A percentile compares a stretch with the other conserved stretches of the same genome.
These are phyloP conservation scores for Aspergillus tubingensis DNA, from an alignment of 2,329 filamentous ascomycete species.

Conservation along the genomic window DNA sequence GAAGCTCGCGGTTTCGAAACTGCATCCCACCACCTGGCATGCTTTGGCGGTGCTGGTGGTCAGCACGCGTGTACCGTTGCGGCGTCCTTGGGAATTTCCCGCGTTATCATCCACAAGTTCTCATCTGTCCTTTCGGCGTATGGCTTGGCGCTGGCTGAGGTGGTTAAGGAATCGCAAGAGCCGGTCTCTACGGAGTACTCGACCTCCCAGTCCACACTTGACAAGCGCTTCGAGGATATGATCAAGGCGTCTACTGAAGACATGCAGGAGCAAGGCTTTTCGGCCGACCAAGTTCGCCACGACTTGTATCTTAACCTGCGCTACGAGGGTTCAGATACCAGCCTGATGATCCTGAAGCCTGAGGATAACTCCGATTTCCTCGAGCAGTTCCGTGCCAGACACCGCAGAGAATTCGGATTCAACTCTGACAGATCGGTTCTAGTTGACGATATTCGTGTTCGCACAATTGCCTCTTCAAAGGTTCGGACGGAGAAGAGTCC, in stretches of 20 bases:
- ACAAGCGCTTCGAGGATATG: constrained; percentile 73
- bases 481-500: constrained; percentile 65
- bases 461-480: constrained; percentile 72
- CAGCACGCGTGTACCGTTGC: constrained; percentile 93
- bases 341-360: constrained; percentile 57
- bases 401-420: constrained; percentile 90
- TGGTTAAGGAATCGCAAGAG: constrained; percentile 81
- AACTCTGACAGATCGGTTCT: constrained; percentile 82
- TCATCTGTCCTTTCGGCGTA: constrained; percentile 91
- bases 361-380: constrained; percentile 81
- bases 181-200: constrained; percentile 58
- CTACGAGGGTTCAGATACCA: constrained; percentile 55
- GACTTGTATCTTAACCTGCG: constrained; percentile 52
- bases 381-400: constrained; percentile 78
- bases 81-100: constrained; percentile 76
- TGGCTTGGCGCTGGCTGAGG: constrained; percentile 88
- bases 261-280: constrained; percentile 48
- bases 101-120: constrained; percentile 86
- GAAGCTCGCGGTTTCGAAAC: constrained; percentile 93
- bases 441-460: constrained; percentile 83
- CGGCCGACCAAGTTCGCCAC: constrained; percentile 41
- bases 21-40: constrained; percentile 84
- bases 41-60: constrained; percentile 88
- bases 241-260: constrained; percentile 59
- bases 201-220: constrained; percentile 49